Conservation (phyloP, 371 early-diverging fungal species). For the Basidiobolus meristosporus region DNA sequence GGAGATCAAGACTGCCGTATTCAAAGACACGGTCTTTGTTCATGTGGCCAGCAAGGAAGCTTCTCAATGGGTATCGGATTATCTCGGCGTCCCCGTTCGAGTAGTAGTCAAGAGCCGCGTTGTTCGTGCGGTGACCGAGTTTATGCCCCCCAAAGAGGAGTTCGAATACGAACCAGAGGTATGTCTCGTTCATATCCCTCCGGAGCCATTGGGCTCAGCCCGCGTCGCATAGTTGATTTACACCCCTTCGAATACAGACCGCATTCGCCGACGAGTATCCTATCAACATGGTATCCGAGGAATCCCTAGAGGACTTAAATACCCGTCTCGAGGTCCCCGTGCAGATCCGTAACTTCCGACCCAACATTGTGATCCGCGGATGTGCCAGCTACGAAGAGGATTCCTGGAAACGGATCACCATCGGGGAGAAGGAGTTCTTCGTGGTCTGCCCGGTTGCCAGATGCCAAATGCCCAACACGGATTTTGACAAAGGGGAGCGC, state of each 20-base stretch:
- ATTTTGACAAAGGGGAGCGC: constrained; percentile 13
- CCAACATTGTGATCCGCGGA: constrained; percentile 14
- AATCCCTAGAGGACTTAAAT: constrained; percentile 15
- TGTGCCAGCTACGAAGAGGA: constrained; percentile 17
- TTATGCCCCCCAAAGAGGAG: too few relatives aligned
- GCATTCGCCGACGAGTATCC: constrained; percentile 16
- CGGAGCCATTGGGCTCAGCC: not conserved
- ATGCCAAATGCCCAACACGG: constrained; percentile 12
- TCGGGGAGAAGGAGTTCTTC: constrained; percentile 3
- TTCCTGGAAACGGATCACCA: constrained; percentile 13
- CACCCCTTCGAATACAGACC: constrained; percentile 5
- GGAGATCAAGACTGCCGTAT: not conserved
- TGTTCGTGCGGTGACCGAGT: not conserved
- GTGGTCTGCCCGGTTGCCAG: constrained; percentile 1
- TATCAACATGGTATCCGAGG: constrained; percentile 10
- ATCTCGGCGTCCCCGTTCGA: not conserved
- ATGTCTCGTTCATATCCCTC: too few relatives aligned
- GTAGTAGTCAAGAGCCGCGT: constrained; percentile 2
- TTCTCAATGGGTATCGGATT: constrained; percentile 3
- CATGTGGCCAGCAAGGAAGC: constrained; percentile 5
- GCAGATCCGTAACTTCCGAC: constrained; percentile 12
- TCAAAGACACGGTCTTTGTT: not conserved
- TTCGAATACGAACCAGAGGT: too few relatives aligned
- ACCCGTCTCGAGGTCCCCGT: constrained; percentile 10
- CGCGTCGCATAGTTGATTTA: not conserved